Conservation (phyloP, 768 basidiomycete genomes). For the Austroboletus festivus region DNA sequence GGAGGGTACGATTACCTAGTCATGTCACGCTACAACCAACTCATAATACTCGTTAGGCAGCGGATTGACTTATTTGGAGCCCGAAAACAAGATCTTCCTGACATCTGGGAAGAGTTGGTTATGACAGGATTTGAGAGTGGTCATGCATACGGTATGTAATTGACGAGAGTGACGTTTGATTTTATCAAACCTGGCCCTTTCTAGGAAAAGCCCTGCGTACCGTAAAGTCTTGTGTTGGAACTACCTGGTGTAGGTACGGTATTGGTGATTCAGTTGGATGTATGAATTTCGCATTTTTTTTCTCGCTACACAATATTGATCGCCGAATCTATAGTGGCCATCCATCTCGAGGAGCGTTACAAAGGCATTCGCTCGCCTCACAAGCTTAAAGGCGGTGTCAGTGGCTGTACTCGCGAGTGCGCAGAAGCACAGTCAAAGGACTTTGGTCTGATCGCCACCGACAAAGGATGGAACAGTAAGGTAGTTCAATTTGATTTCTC, state of each 20-base stretch:
- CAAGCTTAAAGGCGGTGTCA: constrained; percentile 75
- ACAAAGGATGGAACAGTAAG: constrained; percentile 74
- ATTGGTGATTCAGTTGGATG: constrained; percentile 70
- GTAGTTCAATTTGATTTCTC: background rate
- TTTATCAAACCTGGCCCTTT: background rate
- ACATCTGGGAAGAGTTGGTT: constrained; percentile 63
- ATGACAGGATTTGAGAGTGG: constrained; percentile 72
- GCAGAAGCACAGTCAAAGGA: constrained; percentile 75
- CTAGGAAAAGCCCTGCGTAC: constrained; percentile 55
- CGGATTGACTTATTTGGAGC: constrained; percentile 74
- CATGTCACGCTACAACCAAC: background rate
- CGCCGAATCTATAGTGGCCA: constrained; percentile 42
- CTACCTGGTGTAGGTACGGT: constrained; percentile 67
- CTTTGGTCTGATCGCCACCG: constrained; percentile 74
- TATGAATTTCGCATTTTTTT: constrained; percentile 7
- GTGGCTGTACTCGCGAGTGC: constrained; percentile 72
- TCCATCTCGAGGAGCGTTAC: constrained; percentile 70
- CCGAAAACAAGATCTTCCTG: constrained; percentile 62
- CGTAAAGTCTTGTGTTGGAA: constrained; percentile 77
- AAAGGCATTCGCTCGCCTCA: constrained; percentile 68
- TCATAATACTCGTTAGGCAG: constrained; percentile 34
- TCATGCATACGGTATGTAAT: constrained; percentile 62
- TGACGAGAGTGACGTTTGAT: background rate
- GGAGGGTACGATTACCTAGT: constrained; percentile 28
- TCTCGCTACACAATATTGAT: background rate